Conservation (phyloP, 225 moss, liverwort and hornwort species). For the Anthoceros angustus region DNA sequence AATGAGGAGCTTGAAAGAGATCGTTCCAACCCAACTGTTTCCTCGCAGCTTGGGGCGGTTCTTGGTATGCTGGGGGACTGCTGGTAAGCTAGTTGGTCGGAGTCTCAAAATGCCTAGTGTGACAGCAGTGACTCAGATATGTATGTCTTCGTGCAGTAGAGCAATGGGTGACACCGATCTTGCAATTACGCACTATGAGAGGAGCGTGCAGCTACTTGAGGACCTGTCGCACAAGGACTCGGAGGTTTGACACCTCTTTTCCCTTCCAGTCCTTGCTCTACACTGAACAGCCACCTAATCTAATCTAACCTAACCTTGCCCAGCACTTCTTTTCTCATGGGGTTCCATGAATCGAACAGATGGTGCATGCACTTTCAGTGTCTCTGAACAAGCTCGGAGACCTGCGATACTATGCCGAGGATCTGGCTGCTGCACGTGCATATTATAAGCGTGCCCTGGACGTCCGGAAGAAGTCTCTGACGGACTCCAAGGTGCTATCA, state of each 20-base stretch:
- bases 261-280: background rate
- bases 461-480: slow-evolving; percentile 44
- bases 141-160: slow-evolving; percentile 38
- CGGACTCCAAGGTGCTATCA: slow-evolving; percentile 55
- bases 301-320: no score
- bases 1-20: slow-evolving; percentile 55
- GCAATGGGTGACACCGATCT: slow-evolving; percentile 56
- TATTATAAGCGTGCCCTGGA: slow-evolving; percentile 64
- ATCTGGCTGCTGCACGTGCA: slow-evolving; percentile 52
- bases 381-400: slow-evolving; percentile 97
- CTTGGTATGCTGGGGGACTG: slow-evolving; percentile 98
- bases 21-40: slow-evolving; percentile 34
- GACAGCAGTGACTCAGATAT: slow-evolving; percentile 1
- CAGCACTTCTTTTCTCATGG: background rate
- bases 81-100: slow-evolving; percentile 41
- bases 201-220: slow-evolving; percentile 59
- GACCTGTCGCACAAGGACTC: slow-evolving; percentile 38
- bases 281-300: background rate
- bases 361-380: slow-evolving; percentile 86
- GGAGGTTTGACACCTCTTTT: slow-evolving; percentile 33
- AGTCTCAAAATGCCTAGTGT: background rate
- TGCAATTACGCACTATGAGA: slow-evolving; percentile 57
- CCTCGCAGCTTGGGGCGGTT: slow-evolving; percentile 81
- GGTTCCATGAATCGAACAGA: slow-evolving; percentile 23
- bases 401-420: slow-evolving; percentile 79